Base-by-base conservation (phyloP, 2,329 filamentous ascomycete species). In the Fusarium denticulatum region DNA sequence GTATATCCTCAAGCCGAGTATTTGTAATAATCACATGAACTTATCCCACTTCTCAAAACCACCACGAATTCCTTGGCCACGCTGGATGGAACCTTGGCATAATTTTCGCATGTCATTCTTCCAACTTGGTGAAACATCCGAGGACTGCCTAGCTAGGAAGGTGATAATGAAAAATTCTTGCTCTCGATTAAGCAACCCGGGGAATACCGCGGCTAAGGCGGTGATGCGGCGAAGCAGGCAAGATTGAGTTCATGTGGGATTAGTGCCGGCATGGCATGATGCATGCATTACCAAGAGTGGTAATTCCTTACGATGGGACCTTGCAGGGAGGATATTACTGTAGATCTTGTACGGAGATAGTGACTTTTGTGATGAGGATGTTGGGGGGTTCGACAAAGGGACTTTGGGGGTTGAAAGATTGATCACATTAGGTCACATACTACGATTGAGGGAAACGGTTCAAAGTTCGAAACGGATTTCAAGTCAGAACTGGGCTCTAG, bases 361-460 rank as follows among this genome's bases (percentile, higher is more conserved):
- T 7, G 20, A 4, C 14, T 16, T 22, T 5, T 1, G 24, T n/a
- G 18, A 5, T 10, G 10, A 28, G 2, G 7, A 3, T 22, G 2
- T 28, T 22, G n/a, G 24, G 49, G n/a, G 24, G 6, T 13, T 12
- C 1, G 0, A 13, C 5, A n/a, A n/a, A 26, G 24, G 10, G 13
- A 12, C 18, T 5, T 26, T 15, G 32, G n/a, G 28, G 32, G n/a
- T 5, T 14, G 11, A 5, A 6, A 14, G 3, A 7, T 4, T 1
- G 2, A 6, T 9, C 26, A 3, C 7, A 8, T 13, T 0, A 45
- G 16, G 2, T 3, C 16, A 10, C 3, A 1, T 1, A 43, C 11
- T 5, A n/a, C n/a, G n/a, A n/a, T n/a, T n/a, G n/a, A n/a, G n/a
- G n/a, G n/a, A n/a, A n/a, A n/a, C n/a, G n/a, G n/a, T n/a, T 36